Conservation (phyloP, 352 stramenopile genomes). For the Blastocystis sp. region DNA sequence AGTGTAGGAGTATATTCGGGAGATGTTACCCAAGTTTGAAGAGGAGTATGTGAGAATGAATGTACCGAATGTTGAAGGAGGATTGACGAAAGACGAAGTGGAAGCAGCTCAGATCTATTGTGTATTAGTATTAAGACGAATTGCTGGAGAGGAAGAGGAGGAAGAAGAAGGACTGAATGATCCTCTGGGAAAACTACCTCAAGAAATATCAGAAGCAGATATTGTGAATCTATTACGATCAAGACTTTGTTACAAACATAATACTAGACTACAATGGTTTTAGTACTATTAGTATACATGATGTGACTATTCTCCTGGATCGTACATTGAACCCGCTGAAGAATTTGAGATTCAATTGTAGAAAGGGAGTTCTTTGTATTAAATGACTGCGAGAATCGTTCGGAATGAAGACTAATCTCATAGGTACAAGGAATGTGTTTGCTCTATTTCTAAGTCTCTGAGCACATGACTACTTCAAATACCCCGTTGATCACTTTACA, state of each 20-base stretch:
- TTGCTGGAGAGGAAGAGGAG: not conserved
- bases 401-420: not conserved
- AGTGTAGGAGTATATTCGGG: conserved; percentile 37
- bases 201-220: conserved; percentile 28
- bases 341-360: conserved; percentile 9
- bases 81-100: not conserved
- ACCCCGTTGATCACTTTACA: conserved; percentile 14
- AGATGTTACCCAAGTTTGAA: conserved; percentile 3
- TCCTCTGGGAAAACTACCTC: not conserved
- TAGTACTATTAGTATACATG: not conserved
- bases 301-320: not conserved
- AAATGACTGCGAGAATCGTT: conserved; percentile 18
- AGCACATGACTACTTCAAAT: not conserved
- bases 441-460: not conserved
- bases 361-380: conserved; percentile 53
- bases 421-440: not conserved
- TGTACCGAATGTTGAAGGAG: not conserved
- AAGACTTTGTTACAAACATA: conserved; percentile 1
- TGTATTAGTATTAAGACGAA: not conserved
- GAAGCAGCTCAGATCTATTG: conserved; percentile 41
- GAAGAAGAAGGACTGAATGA: not conserved
- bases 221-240: conserved; percentile 26
- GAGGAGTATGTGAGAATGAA: not conserved
- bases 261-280: not conserved
- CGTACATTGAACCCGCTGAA: conserved; percentile 5